Evolutionary conservation across 495 filamentous ascomycete genomes (phyloP).

Genomic region (Penicillium taxi): DNA sequence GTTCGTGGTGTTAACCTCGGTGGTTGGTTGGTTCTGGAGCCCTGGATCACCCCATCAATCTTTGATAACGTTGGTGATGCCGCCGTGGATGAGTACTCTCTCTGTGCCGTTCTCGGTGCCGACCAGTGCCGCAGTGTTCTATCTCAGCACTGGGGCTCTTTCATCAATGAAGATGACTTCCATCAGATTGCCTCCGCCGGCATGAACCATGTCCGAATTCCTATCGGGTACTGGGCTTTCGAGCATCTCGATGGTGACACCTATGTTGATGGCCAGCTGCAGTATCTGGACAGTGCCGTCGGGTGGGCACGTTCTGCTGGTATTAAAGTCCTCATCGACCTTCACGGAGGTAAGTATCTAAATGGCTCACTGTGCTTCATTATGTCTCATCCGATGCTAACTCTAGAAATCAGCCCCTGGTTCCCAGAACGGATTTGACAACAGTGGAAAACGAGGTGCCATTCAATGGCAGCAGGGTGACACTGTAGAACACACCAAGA

Average conservation of each 20-base stretch:
- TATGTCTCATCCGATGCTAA: slow-evolving; percentile 10
- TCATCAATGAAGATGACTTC: slow-evolving; percentile 62
- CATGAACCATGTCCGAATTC: slow-evolving; percentile 71
- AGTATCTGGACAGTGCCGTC: slow-evolving; percentile 57
- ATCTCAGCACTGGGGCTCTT: slow-evolving; percentile 52
- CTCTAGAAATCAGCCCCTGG: slow-evolving; percentile 48
- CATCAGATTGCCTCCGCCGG: slow-evolving; percentile 54
- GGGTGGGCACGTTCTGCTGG: slow-evolving; percentile 57
- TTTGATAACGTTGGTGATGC: slow-evolving; percentile 42
- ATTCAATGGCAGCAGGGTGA: slow-evolving; percentile 56
- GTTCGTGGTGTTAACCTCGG: slow-evolving; percentile 52
- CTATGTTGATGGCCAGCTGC: slow-evolving; percentile 65
- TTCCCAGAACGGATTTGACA: slow-evolving; percentile 79
- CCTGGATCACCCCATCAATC: slow-evolving; percentile 62
- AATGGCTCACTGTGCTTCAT: not conserved
- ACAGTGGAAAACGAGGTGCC: slow-evolving; percentile 57
- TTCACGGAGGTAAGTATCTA: slow-evolving; percentile 54
- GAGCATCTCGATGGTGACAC: slow-evolving; percentile 52
- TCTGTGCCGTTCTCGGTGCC: slow-evolving; percentile 43
- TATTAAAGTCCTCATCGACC: slow-evolving; percentile 61
- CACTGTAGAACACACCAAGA: slow-evolving; percentile 49
- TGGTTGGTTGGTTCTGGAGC: slow-evolving; percentile 51
- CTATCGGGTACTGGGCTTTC: slow-evolving; percentile 72
- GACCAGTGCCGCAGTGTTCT: slow-evolving; percentile 41
- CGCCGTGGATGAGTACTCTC: slow-evolving; percentile 59